Base-by-base conservation (phyloP, 1,139 yeast genomes). In the Chernovozyma aurita region DNA sequence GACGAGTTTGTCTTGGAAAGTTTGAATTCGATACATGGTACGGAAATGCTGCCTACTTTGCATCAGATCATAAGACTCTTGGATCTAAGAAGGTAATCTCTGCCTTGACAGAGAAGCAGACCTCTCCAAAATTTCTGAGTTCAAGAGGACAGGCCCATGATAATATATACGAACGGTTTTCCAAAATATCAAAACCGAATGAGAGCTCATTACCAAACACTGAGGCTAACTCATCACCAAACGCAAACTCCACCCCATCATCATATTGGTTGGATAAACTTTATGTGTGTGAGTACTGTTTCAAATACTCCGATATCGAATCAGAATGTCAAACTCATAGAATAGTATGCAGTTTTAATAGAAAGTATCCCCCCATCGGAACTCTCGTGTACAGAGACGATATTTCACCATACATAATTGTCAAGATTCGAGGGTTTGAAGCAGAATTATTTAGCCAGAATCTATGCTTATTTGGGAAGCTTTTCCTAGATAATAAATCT, bases 401-500 rank as follows among this genome's bases (percentile, higher is more conserved):
- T 3, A 57, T 66, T 12, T 65, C 70, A 36, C 65, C 52, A 1
- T 54, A 51, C 35, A 37, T 76, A 1, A 84, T 90, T 29, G 63
- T 86, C 37, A 75, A 75, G 42, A 75, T 88, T 1, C 73, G 77
- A 46, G 96, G 95, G 1, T 64, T 67, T 18, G 65, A 73, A 35
- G 73, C 80, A 45, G 70, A 71, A 38, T 56, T 87, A 20, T 87
- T 81, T 45, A 79, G 95, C 44, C 97, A 90, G 52, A 81, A 86
- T 47, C 59, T 92, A 44, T 81, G 94, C 39, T 64, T 92, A 4
- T 84, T 90, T 59, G 94, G 95, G 1, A 87, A 88, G 57, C 70
- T 92, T 29, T 92, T 86, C 50, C 70, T 92, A n/a, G 96, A 88
- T 46, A 88, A 86, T 56, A 92, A 92, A 57, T 85, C 95, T 0